phyloP scores from a whole-genome alignment of 148 eudicot genomes.

The Cornus suecica region DNA sequence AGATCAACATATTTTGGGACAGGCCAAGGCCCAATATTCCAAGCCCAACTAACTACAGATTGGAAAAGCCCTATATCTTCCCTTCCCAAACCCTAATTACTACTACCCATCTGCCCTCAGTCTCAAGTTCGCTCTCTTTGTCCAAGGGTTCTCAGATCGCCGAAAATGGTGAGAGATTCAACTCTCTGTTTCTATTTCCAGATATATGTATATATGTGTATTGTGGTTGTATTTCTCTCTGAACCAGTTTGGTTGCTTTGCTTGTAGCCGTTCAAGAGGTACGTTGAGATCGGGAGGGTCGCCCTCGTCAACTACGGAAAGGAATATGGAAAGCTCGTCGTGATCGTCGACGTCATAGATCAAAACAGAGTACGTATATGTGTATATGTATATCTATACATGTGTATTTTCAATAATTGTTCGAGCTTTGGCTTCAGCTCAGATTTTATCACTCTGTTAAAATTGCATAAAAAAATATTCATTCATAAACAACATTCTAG shows the following conservation, averaged over 20 bases:
- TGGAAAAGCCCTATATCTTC: neutral
- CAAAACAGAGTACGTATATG: constrained; percentile 16
- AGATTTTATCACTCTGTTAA: neutral
- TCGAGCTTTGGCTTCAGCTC: neutral
- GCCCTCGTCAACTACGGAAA: constrained; percentile 26
- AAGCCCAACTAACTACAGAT: neutral
- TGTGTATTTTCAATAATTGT: neutral
- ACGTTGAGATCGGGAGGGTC: constrained; percentile 26
- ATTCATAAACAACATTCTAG: neutral
- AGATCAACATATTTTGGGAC: too few species aligned
- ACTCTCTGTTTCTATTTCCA: neutral
- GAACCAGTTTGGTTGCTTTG: neutral
- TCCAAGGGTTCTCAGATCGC: neutral
- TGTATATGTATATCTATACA: neutral
- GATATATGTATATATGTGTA: neutral
- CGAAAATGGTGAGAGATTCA: constrained; percentile 7
- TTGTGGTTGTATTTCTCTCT: neutral
- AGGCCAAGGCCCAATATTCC: too few species aligned
- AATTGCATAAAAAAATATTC: neutral
- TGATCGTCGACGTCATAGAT: constrained; percentile 25
- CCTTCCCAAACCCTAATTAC: neutral
- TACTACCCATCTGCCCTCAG: neutral
- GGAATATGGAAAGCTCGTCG: constrained; percentile 22
- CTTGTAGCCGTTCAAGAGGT: constrained; percentile 26
- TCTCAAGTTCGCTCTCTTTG: neutral